Evolutionary conservation across 257 asterid genomes (phyloP).

Genomic region (Solanum habrochaites): DNA sequence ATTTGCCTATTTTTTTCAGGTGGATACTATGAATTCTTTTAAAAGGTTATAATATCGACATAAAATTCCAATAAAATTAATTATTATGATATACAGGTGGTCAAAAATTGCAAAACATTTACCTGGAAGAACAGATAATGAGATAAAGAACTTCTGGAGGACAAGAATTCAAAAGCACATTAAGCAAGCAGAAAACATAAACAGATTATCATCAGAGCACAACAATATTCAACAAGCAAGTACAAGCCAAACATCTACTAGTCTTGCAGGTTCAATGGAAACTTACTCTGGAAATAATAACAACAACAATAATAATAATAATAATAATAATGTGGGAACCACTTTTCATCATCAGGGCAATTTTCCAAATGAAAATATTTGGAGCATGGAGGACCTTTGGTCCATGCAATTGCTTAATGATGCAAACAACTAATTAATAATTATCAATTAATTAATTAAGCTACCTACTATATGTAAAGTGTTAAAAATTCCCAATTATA

Average conservation of each 20-base stretch:
- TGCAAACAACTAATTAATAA: conserved; percentile 12
- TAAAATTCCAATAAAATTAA: neutral
- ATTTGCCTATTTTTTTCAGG: neutral
- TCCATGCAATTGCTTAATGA: conserved; percentile 68
- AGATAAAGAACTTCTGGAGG: conserved; percentile 90
- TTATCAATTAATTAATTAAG: neutral
- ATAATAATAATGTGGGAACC: conserved; percentile 8
- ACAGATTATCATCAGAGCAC: conserved; percentile 19
- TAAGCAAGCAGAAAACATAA: conserved; percentile 12
- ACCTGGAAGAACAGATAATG: conserved; percentile 91
- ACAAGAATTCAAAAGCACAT: conserved; percentile 81
- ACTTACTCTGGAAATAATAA: conserved; percentile 33
- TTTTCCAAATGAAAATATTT: conserved; percentile 47
- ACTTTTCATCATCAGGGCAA: conserved; percentile 32
- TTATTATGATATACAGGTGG: conserved; percentile 23
- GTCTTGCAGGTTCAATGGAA: conserved; percentile 36
- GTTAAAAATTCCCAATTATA: neutral
- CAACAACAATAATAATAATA: neutral
- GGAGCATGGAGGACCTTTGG: conserved; percentile 97
- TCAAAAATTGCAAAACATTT: conserved; percentile 88
- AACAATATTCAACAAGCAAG: conserved; percentile 34
- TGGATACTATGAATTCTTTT: neutral
- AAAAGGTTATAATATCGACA: neutral
- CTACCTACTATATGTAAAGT: neutral
- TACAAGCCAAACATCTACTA: conserved; percentile 44